phyloP scores from a whole-genome alignment of 352 stramenopile species.

The Phytopythium helicoides region DNA sequence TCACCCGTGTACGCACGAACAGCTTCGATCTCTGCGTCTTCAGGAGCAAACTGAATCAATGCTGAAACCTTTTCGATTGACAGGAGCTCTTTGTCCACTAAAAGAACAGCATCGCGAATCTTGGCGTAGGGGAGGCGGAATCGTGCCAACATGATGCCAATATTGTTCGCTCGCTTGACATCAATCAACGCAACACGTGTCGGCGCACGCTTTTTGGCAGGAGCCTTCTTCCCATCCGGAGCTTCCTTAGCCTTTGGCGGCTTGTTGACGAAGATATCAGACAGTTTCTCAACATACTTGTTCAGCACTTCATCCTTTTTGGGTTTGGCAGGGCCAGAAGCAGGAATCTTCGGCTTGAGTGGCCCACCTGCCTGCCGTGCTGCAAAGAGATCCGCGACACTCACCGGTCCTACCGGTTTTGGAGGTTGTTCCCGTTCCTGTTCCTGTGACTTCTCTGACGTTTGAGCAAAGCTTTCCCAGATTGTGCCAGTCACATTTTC shows the following conservation, averaged over 20 bases:
- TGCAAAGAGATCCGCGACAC: conserved; percentile 40
- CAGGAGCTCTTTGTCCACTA: conserved; percentile 76
- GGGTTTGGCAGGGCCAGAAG: conserved; percentile 10
- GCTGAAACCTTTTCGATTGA: conserved; percentile 70
- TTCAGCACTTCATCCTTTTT: conserved; percentile 52
- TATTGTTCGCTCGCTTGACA: conserved; percentile 83
- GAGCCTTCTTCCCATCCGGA: conserved; percentile 41
- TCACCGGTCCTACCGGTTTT: conserved; percentile 14
- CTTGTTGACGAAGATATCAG: conserved; percentile 84
- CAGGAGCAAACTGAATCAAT: conserved; percentile 76
- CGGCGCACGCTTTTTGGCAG: conserved; percentile 50
- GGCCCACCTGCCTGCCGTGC: conserved; percentile 1
- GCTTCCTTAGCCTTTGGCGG: conserved; percentile 53
- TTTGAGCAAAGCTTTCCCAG: conserved; percentile 60
- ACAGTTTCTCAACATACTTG: conserved; percentile 65
- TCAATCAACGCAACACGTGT: conserved; percentile 81
- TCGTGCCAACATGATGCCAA: conserved; percentile 83
- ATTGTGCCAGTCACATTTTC: conserved; percentile 64
- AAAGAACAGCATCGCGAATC: conserved; percentile 71
- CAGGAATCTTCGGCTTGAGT: conserved; percentile 11
- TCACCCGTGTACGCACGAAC: conserved; percentile 65
- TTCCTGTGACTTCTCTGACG: conserved; percentile 21
- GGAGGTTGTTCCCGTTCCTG: conserved; percentile 8
- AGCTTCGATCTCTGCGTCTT: conserved; percentile 65
- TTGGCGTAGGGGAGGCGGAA: conserved; percentile 82